Base-by-base conservation (phyloP, 805 yeast genomes). In the Yamadazyma endophytica region DNA sequence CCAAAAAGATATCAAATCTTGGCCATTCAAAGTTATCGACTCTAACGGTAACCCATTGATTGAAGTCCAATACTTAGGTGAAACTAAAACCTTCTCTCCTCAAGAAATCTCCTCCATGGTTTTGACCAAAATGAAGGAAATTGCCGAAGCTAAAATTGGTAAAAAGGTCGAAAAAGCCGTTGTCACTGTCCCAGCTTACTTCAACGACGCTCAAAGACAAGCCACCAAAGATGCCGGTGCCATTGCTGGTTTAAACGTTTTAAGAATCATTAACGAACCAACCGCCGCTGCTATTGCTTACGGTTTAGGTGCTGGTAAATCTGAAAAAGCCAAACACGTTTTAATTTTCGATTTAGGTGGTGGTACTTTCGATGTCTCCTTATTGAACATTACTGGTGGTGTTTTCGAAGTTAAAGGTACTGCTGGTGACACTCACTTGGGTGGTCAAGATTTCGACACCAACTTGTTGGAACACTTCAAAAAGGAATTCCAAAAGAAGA, bases 261-360 rank as follows among this genome's bases (percentile, higher is more conserved):
- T 65, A 52, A 54, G 72, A 52, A 65, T 65, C 48, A 65, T 65
- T 44, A 65, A 65, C 62, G 72, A 65, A 59, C 72, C 72, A 53
- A 88, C 96, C 43, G 96, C 96, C 31, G 96, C 96, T 46, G 96
- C 96, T 44, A 85, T 87, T 68, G 96, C 96, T 47, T 88, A 88
- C 72, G 96, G 96, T 70, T 76, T 89, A 53, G 95, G 90, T 79
- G 61, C 67, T 40, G 87, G 86, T 60, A 61, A 61, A 49, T 61
- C 67, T 33, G 72, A 66, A 54, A 65, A 65, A 58, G 71, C 64
- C 56, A 64, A 68, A 61, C 81, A 83, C 67, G 90, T 87, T 42
- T 74, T 87, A 58, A 87, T 87, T 56, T 87, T 87, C 75, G 96
- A 87, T 69, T 75, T 87, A 58, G 96, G 96, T 78, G 96, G 96